A percentile compares a stretch with the other conserved stretches of the same genome.
Conservation (phyloP, 108 stramenopile genomes). For the Parietichytrium sp. region DNA sequence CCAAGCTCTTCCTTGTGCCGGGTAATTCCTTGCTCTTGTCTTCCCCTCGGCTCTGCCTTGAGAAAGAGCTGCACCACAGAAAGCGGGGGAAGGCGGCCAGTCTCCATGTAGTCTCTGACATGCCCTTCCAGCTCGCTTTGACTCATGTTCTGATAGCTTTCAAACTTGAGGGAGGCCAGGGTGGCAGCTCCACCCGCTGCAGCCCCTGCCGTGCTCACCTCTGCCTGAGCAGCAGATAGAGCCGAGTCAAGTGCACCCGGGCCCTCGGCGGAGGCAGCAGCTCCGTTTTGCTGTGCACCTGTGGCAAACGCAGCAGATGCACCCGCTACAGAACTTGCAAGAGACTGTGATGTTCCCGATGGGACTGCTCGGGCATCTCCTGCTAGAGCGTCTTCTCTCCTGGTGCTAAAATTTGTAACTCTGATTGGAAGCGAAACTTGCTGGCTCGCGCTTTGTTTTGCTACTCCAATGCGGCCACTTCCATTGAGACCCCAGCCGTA, state of each 20-base stretch:
- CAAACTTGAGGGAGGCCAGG: too few species aligned
- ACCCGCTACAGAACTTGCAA: not conserved
- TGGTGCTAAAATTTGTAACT: too few species aligned
- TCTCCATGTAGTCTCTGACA: conserved; percentile 16
- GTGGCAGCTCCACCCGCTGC: too few species aligned
- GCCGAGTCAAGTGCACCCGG: too few species aligned
- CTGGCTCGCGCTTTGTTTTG: not conserved
- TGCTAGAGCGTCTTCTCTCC: too few species aligned
- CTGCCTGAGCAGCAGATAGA: too few species aligned
- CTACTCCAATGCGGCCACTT: not conserved
- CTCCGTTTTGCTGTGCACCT: too few species aligned
- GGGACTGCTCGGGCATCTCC: not conserved
- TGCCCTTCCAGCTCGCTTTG: conserved; percentile 10
- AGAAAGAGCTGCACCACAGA: conserved; percentile 12
- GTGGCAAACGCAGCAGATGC: too few species aligned
- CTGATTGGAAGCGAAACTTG: too few species aligned
- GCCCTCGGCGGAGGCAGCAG: too few species aligned
- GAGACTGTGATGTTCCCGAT: not conserved
- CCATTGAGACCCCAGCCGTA: conserved; percentile 22
- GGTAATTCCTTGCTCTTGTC: not conserved
- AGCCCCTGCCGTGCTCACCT: too few species aligned
- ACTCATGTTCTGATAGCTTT: too few species aligned
- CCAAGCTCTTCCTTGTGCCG: not conserved
- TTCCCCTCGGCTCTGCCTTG: conserved; percentile 7
- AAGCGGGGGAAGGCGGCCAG: not conserved